phyloP scores from a whole-genome alignment of 257 asterid genomes.

The Petrea volubilis region DNA sequence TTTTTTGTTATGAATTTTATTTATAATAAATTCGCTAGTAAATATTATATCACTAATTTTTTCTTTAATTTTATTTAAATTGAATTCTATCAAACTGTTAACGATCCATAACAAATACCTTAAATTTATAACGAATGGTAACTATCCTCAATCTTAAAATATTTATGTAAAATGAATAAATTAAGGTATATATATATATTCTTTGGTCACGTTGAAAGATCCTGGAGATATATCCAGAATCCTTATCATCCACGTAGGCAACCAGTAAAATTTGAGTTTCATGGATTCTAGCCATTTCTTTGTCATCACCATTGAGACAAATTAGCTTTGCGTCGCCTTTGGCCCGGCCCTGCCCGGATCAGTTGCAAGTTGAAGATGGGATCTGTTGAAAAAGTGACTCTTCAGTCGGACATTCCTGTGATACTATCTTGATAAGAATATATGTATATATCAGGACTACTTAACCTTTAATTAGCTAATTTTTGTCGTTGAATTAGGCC shows the following conservation, averaged over 20 bases:
- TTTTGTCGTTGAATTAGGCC: no score
- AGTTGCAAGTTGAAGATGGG: conserved; percentile 35
- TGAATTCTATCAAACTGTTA: no score
- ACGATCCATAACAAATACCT: no score
- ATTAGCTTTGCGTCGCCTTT: not conserved
- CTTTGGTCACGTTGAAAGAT: conserved; percentile 7
- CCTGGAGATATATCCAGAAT: conserved; percentile 40
- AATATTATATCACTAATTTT: no score
- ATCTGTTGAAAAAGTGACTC: conserved; percentile 12
- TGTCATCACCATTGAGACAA: conserved; percentile 32
- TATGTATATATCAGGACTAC: conserved; percentile 7
- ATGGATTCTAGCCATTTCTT: conserved; percentile 28
- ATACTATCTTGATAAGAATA: conserved; percentile 31
- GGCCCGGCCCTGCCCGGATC: not conserved
- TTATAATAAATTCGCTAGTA: no score
- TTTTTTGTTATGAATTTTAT: no score
- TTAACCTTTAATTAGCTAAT: not conserved
- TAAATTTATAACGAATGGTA: no score
- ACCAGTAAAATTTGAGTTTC: conserved; percentile 32
- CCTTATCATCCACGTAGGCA: conserved; percentile 50
- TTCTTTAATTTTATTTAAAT: no score
- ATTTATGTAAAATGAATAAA: not conserved
- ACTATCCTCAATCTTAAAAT: no score
- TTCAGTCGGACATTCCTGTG: conserved; percentile 18
- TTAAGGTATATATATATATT: conserved; percentile 11